Evolutionary conservation across 495 filamentous ascomycete species (phyloP), one percentile per base, ranked within the genome.

Genomic region (Penicillium manginii): DNA sequence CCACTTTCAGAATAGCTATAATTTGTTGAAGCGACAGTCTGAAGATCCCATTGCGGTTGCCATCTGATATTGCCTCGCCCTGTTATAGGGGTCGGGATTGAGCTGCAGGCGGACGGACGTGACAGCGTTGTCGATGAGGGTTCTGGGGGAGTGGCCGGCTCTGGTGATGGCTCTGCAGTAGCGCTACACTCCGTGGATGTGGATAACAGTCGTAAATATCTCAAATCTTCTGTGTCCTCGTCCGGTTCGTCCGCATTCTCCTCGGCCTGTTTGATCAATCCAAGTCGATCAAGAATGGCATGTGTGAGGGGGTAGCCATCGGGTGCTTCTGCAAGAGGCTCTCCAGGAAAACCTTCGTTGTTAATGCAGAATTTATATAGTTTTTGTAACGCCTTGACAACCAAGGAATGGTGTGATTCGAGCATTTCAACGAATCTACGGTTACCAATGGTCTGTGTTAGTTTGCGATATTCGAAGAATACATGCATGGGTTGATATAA

Each of bases 241-340:
- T 72, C 72, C 23, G 65, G 68, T 17, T 76, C 71, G 18, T 79
- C 72, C 2, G 69, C 54, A 26, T 66, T 74, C 23, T 79, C 76
- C 57, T 80, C 78, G n/a, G 78, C 78, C 60, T 80, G 78, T 52
- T 79, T 79, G 57, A 80, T 80, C 26, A 80, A 60, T 1, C 78
- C 78, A 50, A 80, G 60, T 1, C 78, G 72, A 55, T 80, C 78
- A 48, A 80, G 65, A 29, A 80, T 80, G 2, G 76, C 73, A 55
- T 80, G 78, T 4, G 78, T 80, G 14, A 78, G 55, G 23, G 76
- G 78, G 54, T 77, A 68, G 8, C 78, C 78, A 35, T 79, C 76
- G 29, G 70, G 64, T 4, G 70, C 65, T 61, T 79, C 75, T 37
- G 61, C 70, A 12, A 80, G 74, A 10, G 76, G 71, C 43, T 78